A percentile compares a stretch with the other conserved stretches of the same genome.
These are phyloP conservation scores for Fusarium neocosmosporiellum DNA, from an alignment of 2,329 filamentous ascomycete genomes.

Conservation along the genomic window DNA sequence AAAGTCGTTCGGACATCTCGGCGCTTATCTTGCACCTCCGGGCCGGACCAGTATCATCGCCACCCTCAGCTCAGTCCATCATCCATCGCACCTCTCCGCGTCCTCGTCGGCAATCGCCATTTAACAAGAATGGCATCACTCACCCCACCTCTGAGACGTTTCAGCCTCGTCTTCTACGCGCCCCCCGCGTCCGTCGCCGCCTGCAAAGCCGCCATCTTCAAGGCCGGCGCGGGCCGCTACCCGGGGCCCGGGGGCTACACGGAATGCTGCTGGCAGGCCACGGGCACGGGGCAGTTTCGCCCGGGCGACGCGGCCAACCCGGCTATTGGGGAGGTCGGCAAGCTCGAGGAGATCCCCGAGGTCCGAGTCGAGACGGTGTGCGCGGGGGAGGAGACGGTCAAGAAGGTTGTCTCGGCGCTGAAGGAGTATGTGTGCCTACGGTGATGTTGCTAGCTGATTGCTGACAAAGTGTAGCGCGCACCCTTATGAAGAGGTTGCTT, in stretches of 20 bases:
- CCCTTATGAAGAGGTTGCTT: constrained; percentile 42
- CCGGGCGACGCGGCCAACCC: constrained; percentile 72
- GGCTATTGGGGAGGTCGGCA: constrained; percentile 67
- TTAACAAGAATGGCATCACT: constrained; percentile 23
- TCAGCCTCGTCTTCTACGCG: constrained; percentile 62
- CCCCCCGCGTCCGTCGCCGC: constrained; percentile 57
- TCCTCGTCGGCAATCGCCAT: background rate
- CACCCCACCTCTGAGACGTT: constrained; percentile 28
- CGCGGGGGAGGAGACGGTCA: constrained; percentile 66
- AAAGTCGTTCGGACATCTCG: constrained; percentile 3
- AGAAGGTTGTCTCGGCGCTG: constrained; percentile 69
- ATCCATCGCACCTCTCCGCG: background rate
- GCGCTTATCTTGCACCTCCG: constrained; percentile 1
- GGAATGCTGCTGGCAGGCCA: constrained; percentile 62
- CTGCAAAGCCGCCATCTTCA: constrained; percentile 67
- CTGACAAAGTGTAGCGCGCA: constrained; percentile 41
- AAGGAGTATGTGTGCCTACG: constrained; percentile 63
- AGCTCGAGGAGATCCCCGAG: constrained; percentile 70
- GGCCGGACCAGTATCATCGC: constrained; percentile 10
- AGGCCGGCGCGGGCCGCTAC: constrained; percentile 67
- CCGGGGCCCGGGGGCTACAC: constrained; percentile 64
- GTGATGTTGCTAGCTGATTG: background rate
- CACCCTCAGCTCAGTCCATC: background rate
- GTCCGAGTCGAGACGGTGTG: constrained; percentile 72
- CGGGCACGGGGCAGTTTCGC: constrained; percentile 73